Conservation (phyloP, 2,329 filamentous ascomycete genomes). For the Cercospora zeae-maydis region DNA sequence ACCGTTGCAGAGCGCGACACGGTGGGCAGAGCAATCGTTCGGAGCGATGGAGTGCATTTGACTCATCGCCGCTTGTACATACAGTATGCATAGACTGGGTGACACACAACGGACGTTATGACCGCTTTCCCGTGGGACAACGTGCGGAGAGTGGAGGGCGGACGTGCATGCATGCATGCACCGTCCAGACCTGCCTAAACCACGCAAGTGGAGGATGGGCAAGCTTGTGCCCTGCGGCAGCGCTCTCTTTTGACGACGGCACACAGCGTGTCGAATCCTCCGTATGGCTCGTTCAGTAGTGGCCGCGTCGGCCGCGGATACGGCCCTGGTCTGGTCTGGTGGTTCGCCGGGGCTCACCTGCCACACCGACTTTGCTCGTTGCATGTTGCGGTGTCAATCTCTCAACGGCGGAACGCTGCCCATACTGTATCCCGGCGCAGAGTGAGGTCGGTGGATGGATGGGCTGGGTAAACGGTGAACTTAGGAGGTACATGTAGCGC, state of each 20-base stretch:
- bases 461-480: not conserved
- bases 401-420: constrained; percentile 2
- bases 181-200: not conserved
- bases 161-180: not conserved
- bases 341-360: not conserved
- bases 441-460: not conserved
- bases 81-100: constrained; percentile 4
- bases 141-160: not conserved
- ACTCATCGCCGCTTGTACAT: constrained; percentile 9
- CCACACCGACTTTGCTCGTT: not conserved
- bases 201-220: constrained; percentile 1
- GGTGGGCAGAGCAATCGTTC: constrained; percentile 1
- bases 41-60: not conserved
- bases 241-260: not conserved
- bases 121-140: not conserved
- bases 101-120: not conserved
- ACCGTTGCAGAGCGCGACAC: not conserved
- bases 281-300: constrained; percentile 4
- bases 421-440: not conserved
- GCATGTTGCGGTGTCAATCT: not conserved
- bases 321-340: not conserved
- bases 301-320: not conserved
- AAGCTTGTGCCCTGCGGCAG: not conserved
- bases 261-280: not conserved
- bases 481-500: not conserved